phyloP scores from a whole-genome alignment of 345 rosid genomes.

The Angophora floribunda region DNA sequence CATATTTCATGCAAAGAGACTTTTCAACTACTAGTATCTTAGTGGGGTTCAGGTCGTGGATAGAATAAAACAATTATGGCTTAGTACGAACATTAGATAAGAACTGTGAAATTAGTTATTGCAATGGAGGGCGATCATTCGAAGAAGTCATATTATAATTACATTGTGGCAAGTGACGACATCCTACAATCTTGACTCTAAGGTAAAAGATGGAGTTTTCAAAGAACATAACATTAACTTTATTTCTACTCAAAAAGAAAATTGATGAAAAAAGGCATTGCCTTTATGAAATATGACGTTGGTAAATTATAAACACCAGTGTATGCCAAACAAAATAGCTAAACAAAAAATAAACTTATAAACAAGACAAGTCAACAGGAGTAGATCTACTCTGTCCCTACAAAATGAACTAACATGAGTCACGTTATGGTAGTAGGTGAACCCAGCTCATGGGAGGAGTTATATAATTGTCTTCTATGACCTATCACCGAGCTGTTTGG shows the following conservation, averaged over 20 bases:
- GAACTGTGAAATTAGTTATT: not conserved
- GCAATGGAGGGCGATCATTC: not conserved
- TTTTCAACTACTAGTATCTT: not conserved
- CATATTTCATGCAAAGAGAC: not conserved
- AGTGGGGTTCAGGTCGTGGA: fast-evolving
- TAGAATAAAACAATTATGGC: not conserved
- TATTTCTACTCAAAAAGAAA: not conserved
- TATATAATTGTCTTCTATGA: no score
- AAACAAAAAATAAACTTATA: no score
- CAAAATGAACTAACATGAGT: no score
- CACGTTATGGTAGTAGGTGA: no score
- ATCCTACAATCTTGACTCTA: not conserved
- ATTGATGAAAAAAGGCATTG: not conserved
- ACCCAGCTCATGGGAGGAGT: no score
- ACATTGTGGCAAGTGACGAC: fast-evolving
- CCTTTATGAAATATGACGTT: no score
- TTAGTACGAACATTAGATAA: not conserved
- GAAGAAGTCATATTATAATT: not conserved
- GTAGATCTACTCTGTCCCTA: no score
- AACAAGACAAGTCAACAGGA: no score
- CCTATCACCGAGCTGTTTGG: no score
- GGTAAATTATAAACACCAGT: no score
- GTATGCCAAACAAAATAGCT: no score
- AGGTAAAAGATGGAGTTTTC: not conserved
- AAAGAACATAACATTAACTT: not conserved